Evolutionary conservation across 1,284 basidiomycete species (phyloP).

Genomic region (Cerrena zonata): DNA sequence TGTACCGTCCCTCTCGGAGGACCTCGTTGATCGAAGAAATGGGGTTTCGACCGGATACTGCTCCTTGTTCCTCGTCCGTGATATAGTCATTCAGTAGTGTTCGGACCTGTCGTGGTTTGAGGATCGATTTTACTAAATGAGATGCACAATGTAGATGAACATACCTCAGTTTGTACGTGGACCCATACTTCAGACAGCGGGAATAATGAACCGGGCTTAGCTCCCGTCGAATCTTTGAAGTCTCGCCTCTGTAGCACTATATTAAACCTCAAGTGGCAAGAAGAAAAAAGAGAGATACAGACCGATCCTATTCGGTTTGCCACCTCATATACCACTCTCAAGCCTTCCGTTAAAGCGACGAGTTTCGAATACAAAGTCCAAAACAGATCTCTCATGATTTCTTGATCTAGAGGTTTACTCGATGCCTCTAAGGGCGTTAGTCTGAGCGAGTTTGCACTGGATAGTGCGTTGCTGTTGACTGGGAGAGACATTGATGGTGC

Average conservation of each 20-base stretch:
- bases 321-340: slow-evolving; percentile 89
- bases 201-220: slow-evolving; percentile 68
- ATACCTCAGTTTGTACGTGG: slow-evolving; percentile 84
- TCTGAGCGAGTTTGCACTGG: slow-evolving; percentile 52
- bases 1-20: slow-evolving; percentile 76
- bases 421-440: slow-evolving; percentile 76
- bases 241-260: slow-evolving; percentile 60
- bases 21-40: slow-evolving; percentile 93
- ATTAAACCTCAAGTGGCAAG: slow-evolving; percentile 5
- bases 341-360: slow-evolving; percentile 89
- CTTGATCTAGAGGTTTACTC: slow-evolving; percentile 71
- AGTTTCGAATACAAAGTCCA: slow-evolving; percentile 98
- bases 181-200: slow-evolving; percentile 88
- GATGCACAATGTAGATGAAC: too few relatives aligned
- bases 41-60: slow-evolving; percentile 74
- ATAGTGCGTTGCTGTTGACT: slow-evolving; percentile 13
- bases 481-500: slow-evolving; percentile 14
- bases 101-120: slow-evolving; percentile 40
- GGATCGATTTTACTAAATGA: too few relatives aligned
- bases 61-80: slow-evolving; percentile 79
- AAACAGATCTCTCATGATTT: slow-evolving; percentile 87
- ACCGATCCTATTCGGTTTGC: slow-evolving; percentile 83
- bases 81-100: slow-evolving; percentile 88
- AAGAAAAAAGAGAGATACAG: slow-evolving; percentile 26
- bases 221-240: slow-evolving; percentile 78